Percentiles rank a stretch among this genome's conserved stretches.
phyloP scores from a whole-genome alignment of 2,329 filamentous ascomycete genomes.

The Boeremia lycopersici region DNA sequence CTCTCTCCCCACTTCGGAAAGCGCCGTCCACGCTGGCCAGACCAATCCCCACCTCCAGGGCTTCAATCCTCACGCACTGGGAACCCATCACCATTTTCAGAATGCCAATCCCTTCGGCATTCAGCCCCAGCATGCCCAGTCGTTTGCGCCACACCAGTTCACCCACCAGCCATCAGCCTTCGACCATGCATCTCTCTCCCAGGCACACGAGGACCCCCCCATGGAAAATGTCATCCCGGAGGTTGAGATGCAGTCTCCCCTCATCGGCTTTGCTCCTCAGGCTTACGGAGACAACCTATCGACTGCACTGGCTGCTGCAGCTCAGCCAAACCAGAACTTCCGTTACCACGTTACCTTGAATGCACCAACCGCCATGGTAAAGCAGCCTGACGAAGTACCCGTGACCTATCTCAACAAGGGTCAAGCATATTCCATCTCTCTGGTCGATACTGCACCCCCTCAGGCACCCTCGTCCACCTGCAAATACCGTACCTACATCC shows the following conservation, averaged over 20 bases:
- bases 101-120: conserved; percentile 74
- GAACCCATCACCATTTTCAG: conserved; percentile 57
- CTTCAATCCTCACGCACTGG: conserved; percentile 61
- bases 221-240: conserved; percentile 63
- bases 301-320: conserved; percentile 42
- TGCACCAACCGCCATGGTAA: conserved; percentile 96
- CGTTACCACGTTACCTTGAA: conserved; percentile 90
- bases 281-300: conserved; percentile 56
- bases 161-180: conserved; percentile 81
- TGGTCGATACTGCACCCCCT: conserved; percentile 75
- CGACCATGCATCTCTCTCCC: conserved; percentile 70
- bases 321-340: conserved; percentile 54
- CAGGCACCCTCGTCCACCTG: conserved; percentile 62
- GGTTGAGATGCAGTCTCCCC: conserved; percentile 65
- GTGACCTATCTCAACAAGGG: conserved; percentile 99
- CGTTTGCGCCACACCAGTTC: conserved; percentile 80
- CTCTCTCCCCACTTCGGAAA: conserved; percentile 76
- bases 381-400: conserved; percentile 85
- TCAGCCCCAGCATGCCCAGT: conserved; percentile 52
- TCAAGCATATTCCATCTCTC: conserved; percentile 86
- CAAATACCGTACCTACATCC: conserved; percentile 86
- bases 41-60: conserved; percentile 63
- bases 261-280: conserved; percentile 63
- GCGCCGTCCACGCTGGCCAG: conserved; percentile 65
- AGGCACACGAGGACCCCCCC: conserved; percentile 68